These are phyloP conservation scores for Malania oleifera DNA, from an alignment of 164 flowering plant species.

Conservation along the genomic window DNA sequence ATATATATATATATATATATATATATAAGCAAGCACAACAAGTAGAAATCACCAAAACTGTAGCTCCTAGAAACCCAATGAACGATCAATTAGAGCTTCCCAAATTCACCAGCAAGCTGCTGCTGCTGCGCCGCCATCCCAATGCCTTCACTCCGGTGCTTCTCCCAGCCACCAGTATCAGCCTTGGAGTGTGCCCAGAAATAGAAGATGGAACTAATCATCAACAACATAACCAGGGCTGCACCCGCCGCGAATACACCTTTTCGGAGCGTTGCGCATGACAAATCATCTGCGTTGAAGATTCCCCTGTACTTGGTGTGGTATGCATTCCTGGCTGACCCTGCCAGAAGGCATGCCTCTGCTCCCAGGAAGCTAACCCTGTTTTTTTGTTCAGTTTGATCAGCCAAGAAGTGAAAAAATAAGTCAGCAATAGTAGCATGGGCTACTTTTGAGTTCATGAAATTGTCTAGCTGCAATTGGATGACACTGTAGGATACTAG, in stretches of 20 bases:
- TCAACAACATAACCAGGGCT: constrained; percentile 52
- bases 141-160: constrained; percentile 64
- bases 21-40: too few relatives aligned
- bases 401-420: too few relatives aligned
- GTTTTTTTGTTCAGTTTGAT: background rate
- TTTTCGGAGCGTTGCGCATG: constrained; percentile 77
- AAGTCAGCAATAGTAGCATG: too few relatives aligned
- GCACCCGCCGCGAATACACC: constrained; percentile 94
- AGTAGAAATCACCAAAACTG: too few relatives aligned
- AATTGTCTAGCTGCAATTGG: too few relatives aligned
- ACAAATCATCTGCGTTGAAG: constrained; percentile 32
- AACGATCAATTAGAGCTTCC: too few relatives aligned
- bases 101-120: background rate
- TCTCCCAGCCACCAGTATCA: constrained; percentile 80
- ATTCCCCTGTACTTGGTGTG: constrained; percentile 73
- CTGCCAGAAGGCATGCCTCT: constrained; percentile 80
- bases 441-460: too few relatives aligned
- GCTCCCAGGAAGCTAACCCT: constrained; percentile 76
- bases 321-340: constrained; percentile 85
- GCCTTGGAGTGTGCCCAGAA: constrained; percentile 66
- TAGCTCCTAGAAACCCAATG: background rate
- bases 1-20: too few relatives aligned
- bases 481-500: too few relatives aligned
- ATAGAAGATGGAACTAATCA: constrained; percentile 47
- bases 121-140: constrained; percentile 39